Base-by-base conservation (phyloP, 2,329 filamentous ascomycete genomes). In the Fusarium udum region DNA sequence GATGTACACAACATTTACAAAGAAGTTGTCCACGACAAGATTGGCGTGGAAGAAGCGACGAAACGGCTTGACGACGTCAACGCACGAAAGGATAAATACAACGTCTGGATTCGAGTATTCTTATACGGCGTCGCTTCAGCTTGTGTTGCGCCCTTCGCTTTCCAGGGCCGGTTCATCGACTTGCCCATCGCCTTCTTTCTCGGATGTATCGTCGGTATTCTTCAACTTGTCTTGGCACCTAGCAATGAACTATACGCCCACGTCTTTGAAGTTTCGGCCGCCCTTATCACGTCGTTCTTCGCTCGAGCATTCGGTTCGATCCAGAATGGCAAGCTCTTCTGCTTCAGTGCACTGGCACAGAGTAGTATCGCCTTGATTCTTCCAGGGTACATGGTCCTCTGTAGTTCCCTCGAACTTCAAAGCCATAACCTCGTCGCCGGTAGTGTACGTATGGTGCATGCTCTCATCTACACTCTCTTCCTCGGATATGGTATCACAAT, bases 1-100 rank as follows among this genome's bases (percentile, higher is more conserved):
- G 93, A 95, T 72, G 88, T 92, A 4, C 92, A 95, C 76, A 88
- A 92, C 74, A 90, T 95, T 62, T 95, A 95, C 83, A 95, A 95
- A 79, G 89, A 93, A 64, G 92, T 95, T n/a, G 89, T 95, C 3
- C 92, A 95, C 78, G 92, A 95, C 79, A 85, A 89, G n/a, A 88
- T 94, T 14, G 87, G 90, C 15, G 91, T 93, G 1, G 92, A 94
- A 46, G 91, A 93, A 72, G 92, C 92, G 3, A 92, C 89, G 3
- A 81, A 84, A 15, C 85, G 88, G 24, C 83, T 95, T 2, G 88
- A 93, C 52, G 85, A 87, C 6, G 85, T 90, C 10, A 87, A 87
- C 65, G 76, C 77, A 1, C 81, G 82, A 8, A 83, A 85, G 48
- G 75, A 80, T 56, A 88, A 88, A 74, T 88, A 85, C 69, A 82